Evolutionary conservation across 2,329 filamentous ascomycete genomes (phyloP).

Genomic region (Domatiomyces catenatus): DNA sequence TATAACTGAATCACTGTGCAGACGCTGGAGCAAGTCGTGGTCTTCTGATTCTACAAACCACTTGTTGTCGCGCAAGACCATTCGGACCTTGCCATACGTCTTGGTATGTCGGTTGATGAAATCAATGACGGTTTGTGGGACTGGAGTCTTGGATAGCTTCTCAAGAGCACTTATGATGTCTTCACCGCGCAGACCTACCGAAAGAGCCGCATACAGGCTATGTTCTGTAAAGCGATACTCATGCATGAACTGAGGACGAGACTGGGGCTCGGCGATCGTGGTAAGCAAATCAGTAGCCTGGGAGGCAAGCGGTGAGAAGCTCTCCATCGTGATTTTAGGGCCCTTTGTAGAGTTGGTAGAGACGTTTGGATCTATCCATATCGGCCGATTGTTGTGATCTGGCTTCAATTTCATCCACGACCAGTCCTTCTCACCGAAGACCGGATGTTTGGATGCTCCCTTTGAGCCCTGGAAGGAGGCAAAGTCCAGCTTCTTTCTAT

Average conservation of each 20-base stretch:
- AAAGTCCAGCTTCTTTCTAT: conserved; percentile 35
- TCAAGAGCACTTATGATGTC: conserved; percentile 87
- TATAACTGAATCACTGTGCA: conserved; percentile 75
- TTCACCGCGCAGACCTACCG: conserved; percentile 73
- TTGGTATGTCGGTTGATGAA: conserved; percentile 75
- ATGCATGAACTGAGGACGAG: conserved; percentile 77
- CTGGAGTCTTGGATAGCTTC: conserved; percentile 70
- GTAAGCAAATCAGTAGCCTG: conserved; percentile 90
- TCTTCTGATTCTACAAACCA: conserved; percentile 91
- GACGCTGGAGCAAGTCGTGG: conserved; percentile 65
- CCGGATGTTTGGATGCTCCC: conserved; percentile 17
- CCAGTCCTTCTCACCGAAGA: conserved; percentile 55
- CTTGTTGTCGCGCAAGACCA: conserved; percentile 85
- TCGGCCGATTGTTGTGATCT: conserved; percentile 74
- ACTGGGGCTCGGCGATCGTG: conserved; percentile 85
- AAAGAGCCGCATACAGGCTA: conserved; percentile 88
- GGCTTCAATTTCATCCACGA: conserved; percentile 69
- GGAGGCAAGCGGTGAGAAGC: conserved; percentile 73
- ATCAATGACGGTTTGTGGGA: conserved; percentile 63
- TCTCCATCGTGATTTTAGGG: conserved; percentile 71
- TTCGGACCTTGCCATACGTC: conserved; percentile 88
- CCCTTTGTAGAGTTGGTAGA: conserved; percentile 42
- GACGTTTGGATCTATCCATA: conserved; percentile 69
- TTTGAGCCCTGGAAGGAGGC: conserved; percentile 35
- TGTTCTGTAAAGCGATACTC: conserved; percentile 86